phyloP scores from a whole-genome alignment of 225 moss, liverwort and hornwort genomes.

The Asterella californica region DNA sequence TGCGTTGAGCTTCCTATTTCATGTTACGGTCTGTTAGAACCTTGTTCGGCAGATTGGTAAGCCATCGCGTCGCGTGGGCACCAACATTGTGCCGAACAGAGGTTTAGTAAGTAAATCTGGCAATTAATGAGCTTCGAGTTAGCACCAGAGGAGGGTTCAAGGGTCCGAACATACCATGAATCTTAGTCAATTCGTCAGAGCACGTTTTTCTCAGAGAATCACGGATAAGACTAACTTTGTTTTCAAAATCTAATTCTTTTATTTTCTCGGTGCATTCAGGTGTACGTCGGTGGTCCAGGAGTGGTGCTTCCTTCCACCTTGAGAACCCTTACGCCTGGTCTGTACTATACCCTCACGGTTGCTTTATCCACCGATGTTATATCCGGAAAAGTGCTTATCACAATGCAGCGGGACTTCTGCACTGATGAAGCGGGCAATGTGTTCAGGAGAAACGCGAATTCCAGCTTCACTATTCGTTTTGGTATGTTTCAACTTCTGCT shows the following conservation, averaged over 20 bases:
- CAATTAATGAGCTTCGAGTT: not conserved
- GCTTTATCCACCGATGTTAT: constrained; percentile 51
- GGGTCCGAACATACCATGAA: not conserved
- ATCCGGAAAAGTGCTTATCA: constrained; percentile 52
- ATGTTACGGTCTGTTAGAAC: not conserved
- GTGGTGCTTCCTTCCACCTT: constrained; percentile 57
- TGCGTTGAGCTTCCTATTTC: not conserved
- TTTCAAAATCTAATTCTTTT: not conserved
- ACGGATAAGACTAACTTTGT: not conserved
- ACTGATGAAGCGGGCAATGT: constrained; percentile 67
- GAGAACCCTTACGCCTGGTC: constrained; percentile 34
- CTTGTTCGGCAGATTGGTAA: not conserved
- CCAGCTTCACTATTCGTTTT: constrained; percentile 55
- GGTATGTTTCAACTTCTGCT: constrained; percentile 32
- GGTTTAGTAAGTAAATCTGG: not conserved
- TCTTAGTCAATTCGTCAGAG: not conserved
- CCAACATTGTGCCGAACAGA: not conserved
- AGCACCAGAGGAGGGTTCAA: not conserved
- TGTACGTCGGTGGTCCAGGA: constrained; percentile 69
- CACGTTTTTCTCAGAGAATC: not conserved
- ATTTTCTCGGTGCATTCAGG: constrained; percentile 34
- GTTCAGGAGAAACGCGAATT: constrained; percentile 49
- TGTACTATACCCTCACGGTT: constrained; percentile 57
- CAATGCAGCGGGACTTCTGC: constrained; percentile 48
- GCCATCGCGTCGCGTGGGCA: not conserved